Conservation (phyloP, 106 monocot genomes). For the Posidonia australis region DNA sequence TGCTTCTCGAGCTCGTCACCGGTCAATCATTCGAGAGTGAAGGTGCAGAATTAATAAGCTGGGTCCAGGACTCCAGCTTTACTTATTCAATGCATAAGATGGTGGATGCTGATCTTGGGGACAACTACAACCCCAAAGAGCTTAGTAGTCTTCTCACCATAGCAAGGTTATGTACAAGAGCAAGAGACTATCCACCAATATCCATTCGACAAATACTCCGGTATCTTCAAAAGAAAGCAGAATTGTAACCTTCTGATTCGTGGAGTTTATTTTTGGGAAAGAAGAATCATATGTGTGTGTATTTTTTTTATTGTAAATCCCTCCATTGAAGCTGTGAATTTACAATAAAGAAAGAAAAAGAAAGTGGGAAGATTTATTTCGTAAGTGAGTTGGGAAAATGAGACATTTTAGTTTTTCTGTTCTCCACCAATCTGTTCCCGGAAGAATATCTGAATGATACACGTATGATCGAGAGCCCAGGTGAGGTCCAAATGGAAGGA, state of each 20-base stretch:
- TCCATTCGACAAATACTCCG: conserved; percentile 66
- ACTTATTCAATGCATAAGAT: conserved; percentile 58
- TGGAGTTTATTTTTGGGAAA: too few relatives aligned
- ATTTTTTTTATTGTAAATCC: too few relatives aligned
- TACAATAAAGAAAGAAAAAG: too few relatives aligned
- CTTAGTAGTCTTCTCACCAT: conserved; percentile 55
- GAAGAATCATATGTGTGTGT: too few relatives aligned
- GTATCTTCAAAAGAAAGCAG: conserved; percentile 58
- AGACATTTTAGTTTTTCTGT: too few relatives aligned
- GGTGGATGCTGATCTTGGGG: conserved; percentile 93
- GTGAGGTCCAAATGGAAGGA: too few relatives aligned
- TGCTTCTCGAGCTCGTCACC: conserved; percentile 83
- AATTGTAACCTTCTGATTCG: conserved; percentile 8
- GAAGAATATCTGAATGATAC: too few relatives aligned
- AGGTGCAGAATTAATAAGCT: conserved; percentile 56
- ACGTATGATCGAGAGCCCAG: too few relatives aligned
- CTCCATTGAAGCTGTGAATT: too few relatives aligned
- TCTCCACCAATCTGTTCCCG: too few relatives aligned
- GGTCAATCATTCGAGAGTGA: conserved; percentile 67
- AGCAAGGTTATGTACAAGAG: conserved; percentile 67
- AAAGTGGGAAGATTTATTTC: too few relatives aligned
- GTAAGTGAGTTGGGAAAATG: too few relatives aligned
- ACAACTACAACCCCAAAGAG: conserved; percentile 51
- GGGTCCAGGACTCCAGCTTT: conserved; percentile 61
- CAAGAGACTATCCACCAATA: conserved; percentile 23